Evolutionary conservation across 257 asterid species (phyloP), one percentile per base, ranked within the genome.

Genomic region (Fraxinus americana): DNA sequence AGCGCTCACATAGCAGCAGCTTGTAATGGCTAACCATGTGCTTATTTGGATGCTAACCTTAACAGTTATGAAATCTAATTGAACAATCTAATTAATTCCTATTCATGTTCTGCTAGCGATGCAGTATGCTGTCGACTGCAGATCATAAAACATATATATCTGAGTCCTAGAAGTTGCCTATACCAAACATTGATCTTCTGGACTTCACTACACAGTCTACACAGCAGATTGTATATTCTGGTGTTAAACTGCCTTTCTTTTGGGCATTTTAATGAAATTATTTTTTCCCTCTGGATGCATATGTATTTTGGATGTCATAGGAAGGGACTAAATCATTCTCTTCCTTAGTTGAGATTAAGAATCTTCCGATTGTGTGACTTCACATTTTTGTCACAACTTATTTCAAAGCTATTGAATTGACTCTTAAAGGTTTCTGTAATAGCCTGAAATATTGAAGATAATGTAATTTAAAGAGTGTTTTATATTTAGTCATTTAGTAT

Each of bases 21-120:
- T 73, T 76, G 36, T 72, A 67, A 72, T 73, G 75, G 35, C 67
- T 57, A 77, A 67, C 35, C 67, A 57, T 79, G 25, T 70, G 30
- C 23, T 73, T 72, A 52, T 65, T 52, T 36, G 50, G 75, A 72
- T 61, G 54, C 48, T 35, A 70, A 59, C 34, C 35, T 19, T 41
- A 30, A 70, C 36, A 32, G 36, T 63, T 14, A 21, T 25, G 68
- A 36, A 43, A 30, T 34, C 50, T 52, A 50, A 69, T n/a, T 38
- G 75, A 27, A 41, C 78, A 71, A 16, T 68, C 72, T 71, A 65
- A 50, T 30, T 12, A 70, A 45, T 80, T 21, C 36, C 61, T 78
- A 52, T 10, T 16, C 34, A 41, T 29, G 57, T 80, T 69, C 65
- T 54, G 21, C 35, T 30, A 21, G 61, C 48, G 59, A 67, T 59